phyloP scores from a whole-genome alignment of 345 rosid genomes.

The Populus ilicifolia region DNA sequence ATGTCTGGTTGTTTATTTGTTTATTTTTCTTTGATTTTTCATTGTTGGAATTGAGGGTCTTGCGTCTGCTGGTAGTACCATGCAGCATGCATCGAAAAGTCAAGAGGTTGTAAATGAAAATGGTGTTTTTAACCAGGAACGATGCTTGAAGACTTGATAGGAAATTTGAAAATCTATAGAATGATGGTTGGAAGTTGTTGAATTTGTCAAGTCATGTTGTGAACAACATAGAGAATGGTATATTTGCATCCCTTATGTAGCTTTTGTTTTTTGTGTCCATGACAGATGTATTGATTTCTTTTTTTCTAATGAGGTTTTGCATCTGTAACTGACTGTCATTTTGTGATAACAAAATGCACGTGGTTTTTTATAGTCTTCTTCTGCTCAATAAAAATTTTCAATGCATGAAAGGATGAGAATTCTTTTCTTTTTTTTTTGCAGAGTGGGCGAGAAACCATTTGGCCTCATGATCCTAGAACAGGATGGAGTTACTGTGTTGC shows the following conservation, averaged over 20 bases:
- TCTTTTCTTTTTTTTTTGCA: slow-evolving; percentile 38
- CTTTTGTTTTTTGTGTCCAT: background rate
- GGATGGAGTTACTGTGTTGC: slow-evolving; percentile 98
- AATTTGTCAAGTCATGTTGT: background rate
- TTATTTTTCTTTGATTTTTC: background rate
- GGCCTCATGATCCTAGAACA: slow-evolving; percentile 86
- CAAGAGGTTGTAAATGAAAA: background rate
- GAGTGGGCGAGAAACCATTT: slow-evolving; percentile 77
- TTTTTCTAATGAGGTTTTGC: background rate
- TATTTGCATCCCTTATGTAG: background rate
- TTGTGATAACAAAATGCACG: background rate
- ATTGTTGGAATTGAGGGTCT: background rate
- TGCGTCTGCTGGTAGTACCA: background rate
- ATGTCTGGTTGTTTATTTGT: background rate
- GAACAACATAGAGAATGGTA: background rate
- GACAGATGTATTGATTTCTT: background rate
- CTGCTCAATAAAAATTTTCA: background rate
- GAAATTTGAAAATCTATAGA: background rate
- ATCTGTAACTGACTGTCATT: background rate
- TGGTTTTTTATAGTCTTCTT: background rate
- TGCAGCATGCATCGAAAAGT: background rate
- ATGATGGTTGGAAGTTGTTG: background rate
- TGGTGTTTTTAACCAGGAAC: background rate
- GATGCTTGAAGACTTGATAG: background rate
- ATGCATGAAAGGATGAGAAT: background rate